Conservation (phyloP, 2,329 filamentous ascomycete species). For the Rutstroemia sp. region DNA sequence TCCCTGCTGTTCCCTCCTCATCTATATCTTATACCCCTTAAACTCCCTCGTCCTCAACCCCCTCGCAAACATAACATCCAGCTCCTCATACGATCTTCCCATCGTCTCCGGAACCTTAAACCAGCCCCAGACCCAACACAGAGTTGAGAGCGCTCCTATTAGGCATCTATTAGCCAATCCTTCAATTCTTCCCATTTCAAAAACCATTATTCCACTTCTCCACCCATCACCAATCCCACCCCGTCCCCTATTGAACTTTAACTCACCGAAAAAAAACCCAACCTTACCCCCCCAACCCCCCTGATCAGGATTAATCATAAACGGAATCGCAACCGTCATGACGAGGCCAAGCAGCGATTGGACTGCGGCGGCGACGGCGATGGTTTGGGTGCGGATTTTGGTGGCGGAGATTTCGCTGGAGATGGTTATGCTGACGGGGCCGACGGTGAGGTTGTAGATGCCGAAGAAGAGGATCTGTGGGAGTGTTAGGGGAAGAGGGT, state of each 20-base stretch:
- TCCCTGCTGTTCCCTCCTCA: too few relatives aligned
- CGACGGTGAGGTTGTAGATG: constrained; percentile 22
- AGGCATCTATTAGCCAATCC: background rate
- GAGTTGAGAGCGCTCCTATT: constrained; percentile 35
- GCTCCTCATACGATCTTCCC: constrained; percentile 38
- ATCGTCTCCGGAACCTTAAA: constrained; percentile 37
- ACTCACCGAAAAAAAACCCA: constrained; percentile 26
- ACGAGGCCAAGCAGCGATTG: constrained; percentile 17
- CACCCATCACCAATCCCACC: too few relatives aligned
- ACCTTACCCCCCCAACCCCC: constrained; percentile 24
- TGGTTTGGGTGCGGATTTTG: constrained; percentile 30
- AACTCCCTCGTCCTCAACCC: constrained; percentile 29
- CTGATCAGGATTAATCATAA: constrained; percentile 31
- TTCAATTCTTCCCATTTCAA: background rate
- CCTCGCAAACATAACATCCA: constrained; percentile 39
- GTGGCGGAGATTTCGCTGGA: constrained; percentile 38
- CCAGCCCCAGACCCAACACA: constrained; percentile 34
- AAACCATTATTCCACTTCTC: background rate
- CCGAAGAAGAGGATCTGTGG: constrained; percentile 17
- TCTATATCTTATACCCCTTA: constrained; percentile 18
- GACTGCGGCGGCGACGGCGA: constrained; percentile 19
- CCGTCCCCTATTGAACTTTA: too few relatives aligned
- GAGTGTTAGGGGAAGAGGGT: constrained; percentile 5
- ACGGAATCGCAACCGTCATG: constrained; percentile 23
- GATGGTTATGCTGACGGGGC: constrained; percentile 35